Evolutionary conservation across 2,329 filamentous ascomycete species (phyloP).

Genomic region (Hypoxylon sp.): DNA sequence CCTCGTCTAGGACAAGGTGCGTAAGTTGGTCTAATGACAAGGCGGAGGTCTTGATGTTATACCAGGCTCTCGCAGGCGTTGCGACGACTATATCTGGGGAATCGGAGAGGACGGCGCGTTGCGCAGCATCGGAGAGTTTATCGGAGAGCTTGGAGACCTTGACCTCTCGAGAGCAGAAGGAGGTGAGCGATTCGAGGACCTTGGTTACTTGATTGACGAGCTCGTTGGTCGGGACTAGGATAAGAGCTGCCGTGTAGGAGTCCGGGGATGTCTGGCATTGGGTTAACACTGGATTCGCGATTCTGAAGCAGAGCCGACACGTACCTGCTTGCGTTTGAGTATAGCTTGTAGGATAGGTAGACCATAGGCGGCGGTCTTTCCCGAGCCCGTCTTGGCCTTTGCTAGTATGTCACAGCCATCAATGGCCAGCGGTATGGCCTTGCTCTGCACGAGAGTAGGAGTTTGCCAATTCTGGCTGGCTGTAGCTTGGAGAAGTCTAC

Average conservation of each 20-base stretch:
- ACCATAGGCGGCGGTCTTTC: conserved; percentile 96
- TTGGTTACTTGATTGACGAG: conserved; percentile 90
- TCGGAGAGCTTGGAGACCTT: conserved; percentile 86
- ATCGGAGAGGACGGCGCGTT: conserved; percentile 84
- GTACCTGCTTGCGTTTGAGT: conserved; percentile 76
- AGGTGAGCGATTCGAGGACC: conserved; percentile 76
- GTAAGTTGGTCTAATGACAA: conserved; percentile 75
- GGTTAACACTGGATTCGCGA: conserved; percentile 9
- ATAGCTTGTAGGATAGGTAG: conserved; percentile 88
- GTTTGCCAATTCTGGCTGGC: conserved; percentile 82
- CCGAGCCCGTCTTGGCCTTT: conserved; percentile 92
- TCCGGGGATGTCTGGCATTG: conserved; percentile 55
- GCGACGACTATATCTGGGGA: conserved; percentile 89
- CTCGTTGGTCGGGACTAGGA: conserved; percentile 93
- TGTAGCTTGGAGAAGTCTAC: conserved; percentile 85
- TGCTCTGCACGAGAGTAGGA: conserved; percentile 87
- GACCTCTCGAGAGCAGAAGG: conserved; percentile 86
- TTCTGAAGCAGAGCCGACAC: conserved; percentile 24
- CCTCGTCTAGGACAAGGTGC: conserved; percentile 90
- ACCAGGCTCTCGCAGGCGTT: conserved; percentile 83
- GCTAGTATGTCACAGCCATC: conserved; percentile 90
- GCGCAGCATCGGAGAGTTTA: conserved; percentile 88
- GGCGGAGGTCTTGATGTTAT: conserved; percentile 76
- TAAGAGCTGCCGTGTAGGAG: conserved; percentile 74
- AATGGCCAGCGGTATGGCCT: conserved; percentile 86